Conservation (phyloP, 1,139 yeast species). For the Lodderomyces theae region DNA sequence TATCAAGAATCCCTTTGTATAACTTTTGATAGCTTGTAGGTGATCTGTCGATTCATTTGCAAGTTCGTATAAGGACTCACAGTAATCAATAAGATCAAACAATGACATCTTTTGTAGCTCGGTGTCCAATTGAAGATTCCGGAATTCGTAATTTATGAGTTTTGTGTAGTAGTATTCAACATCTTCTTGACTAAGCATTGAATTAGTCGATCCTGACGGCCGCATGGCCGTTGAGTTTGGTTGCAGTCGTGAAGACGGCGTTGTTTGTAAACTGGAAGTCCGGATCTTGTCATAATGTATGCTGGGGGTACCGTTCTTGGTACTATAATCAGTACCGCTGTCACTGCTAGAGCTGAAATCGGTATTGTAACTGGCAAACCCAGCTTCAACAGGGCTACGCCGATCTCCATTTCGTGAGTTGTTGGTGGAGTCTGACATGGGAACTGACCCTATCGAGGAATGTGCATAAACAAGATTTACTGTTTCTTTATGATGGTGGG, state of each 20-base stretch:
- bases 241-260: neutral
- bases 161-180: constrained; percentile 22
- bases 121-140: constrained; percentile 35
- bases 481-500: constrained; percentile 1
- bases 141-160: constrained; percentile 36
- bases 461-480: neutral
- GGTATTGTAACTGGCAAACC: neutral
- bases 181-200: constrained; percentile 10
- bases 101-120: constrained; percentile 32
- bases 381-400: neutral
- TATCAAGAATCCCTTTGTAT: constrained; percentile 40
- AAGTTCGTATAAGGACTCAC: constrained; percentile 40
- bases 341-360: neutral
- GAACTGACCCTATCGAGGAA: neutral
- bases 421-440: neutral
- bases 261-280: too few species aligned
- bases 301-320: neutral
- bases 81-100: constrained; percentile 44
- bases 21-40: constrained; percentile 23
- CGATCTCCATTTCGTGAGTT: neutral
- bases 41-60: constrained; percentile 16
- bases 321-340: neutral
- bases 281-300: too few species aligned
- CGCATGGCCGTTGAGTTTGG: constrained; percentile 5
- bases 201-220: constrained; percentile 5